These are phyloP conservation scores for Sporobolomyces roseus DNA, from an alignment of 768 basidiomycete genomes.

Conservation along the genomic window DNA sequence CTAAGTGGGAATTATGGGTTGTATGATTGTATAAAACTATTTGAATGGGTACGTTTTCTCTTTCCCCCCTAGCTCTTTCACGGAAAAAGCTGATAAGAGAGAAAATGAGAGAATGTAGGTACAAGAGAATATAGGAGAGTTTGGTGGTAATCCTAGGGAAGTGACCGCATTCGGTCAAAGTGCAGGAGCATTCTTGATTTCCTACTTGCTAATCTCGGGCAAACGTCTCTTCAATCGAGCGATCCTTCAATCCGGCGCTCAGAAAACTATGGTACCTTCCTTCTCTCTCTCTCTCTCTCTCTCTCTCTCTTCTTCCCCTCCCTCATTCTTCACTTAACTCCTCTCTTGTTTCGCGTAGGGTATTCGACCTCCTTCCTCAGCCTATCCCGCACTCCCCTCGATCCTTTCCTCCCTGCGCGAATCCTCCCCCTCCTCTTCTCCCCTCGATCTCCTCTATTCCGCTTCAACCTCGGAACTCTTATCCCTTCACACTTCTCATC, in stretches of 20 bases:
- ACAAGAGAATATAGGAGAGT: constrained; percentile 46
- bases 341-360: background rate
- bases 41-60: constrained; percentile 32
- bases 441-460: constrained; percentile 11
- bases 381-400: constrained; percentile 26
- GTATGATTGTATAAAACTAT: constrained; percentile 30
- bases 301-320: background rate
- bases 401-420: constrained; percentile 21
- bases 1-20: constrained; percentile 37
- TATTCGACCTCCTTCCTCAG: constrained; percentile 14
- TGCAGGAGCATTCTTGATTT: constrained; percentile 56
- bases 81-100: no score
- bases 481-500: constrained; percentile 4
- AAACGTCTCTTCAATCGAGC: constrained; percentile 29
- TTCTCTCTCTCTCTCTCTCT: no score
- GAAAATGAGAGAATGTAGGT: no score
- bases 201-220: constrained; percentile 43
- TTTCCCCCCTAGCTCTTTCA: background rate
- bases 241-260: constrained; percentile 32
- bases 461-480: constrained; percentile 5
- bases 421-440: background rate
- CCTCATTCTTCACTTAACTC: background rate
- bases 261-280: constrained; percentile 28
- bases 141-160: constrained; percentile 49
- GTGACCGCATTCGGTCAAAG: constrained; percentile 60